Conservation (phyloP, 192 early-diverging fungal species). For the Polychytrium aggregatum region DNA sequence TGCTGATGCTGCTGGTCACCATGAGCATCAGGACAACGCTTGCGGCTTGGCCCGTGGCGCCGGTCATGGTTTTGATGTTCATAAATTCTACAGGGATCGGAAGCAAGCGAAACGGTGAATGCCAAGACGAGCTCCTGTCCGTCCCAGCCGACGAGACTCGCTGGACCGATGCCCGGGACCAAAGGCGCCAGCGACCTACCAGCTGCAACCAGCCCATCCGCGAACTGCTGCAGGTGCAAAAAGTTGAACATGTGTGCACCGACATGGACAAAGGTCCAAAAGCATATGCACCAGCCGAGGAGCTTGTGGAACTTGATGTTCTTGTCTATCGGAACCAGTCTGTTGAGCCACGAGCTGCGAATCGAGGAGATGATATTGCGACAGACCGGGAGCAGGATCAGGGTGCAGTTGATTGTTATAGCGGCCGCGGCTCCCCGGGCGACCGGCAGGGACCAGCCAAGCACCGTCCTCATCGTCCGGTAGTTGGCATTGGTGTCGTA, state of each 20-base stretch:
- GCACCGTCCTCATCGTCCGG: slow-evolving; percentile 23
- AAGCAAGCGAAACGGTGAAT: slow-evolving; percentile 36
- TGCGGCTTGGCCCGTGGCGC: slow-evolving; percentile 70
- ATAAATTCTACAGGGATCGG: slow-evolving; percentile 48
- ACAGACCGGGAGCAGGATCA: slow-evolving; percentile 73
- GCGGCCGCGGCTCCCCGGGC: slow-evolving; percentile 41
- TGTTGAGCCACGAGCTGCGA: slow-evolving; percentile 58
- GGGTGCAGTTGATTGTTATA: slow-evolving; percentile 66
- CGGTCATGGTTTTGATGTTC: slow-evolving; percentile 20
- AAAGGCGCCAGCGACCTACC: too few relatives aligned
- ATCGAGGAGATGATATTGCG: slow-evolving; percentile 68
- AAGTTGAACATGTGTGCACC: slow-evolving; percentile 73
- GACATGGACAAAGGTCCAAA: slow-evolving; percentile 63
- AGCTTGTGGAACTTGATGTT: slow-evolving; percentile 73
- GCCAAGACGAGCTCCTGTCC: slow-evolving; percentile 8
- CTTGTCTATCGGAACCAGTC: slow-evolving; percentile 73
- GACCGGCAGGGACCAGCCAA: slow-evolving; percentile 30
- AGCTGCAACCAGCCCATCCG: too few relatives aligned
- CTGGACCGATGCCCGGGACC: too few relatives aligned
- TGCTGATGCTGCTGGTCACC: slow-evolving; percentile 55
- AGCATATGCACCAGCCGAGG: slow-evolving; percentile 63
- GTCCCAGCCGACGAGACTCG: too few relatives aligned
- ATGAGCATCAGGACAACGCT: slow-evolving; percentile 63
- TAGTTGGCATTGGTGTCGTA: slow-evolving; percentile 29
- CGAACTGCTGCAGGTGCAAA: slow-evolving; percentile 33